A percentile compares a stretch with the other conserved stretches of the same genome.
Conservation (phyloP, 768 basidiomycete species). For the Leccinellum albellum region DNA sequence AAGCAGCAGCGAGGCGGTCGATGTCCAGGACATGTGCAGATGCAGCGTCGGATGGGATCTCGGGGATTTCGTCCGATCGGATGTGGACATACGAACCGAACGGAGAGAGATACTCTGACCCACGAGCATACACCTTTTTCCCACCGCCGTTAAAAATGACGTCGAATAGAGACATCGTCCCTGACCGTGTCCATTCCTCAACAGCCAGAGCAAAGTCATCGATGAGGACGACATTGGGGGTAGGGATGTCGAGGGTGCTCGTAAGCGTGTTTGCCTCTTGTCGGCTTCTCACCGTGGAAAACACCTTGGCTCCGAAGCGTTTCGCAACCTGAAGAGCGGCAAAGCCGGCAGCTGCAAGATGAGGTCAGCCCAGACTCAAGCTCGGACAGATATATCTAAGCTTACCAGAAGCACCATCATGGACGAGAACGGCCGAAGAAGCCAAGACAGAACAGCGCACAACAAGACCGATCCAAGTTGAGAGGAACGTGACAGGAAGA, state of each 20-base stretch:
- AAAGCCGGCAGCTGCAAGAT: slow-evolving; percentile 18
- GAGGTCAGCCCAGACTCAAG: background rate
- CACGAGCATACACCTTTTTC: slow-evolving; percentile 12
- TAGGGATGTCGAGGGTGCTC: slow-evolving; percentile 5
- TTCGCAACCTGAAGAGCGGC: slow-evolving; percentile 27
- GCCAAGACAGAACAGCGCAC: slow-evolving; percentile 15
- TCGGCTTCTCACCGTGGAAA: slow-evolving; percentile 19
- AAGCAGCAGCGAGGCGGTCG: slow-evolving; percentile 17
- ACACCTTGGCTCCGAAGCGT: slow-evolving; percentile 17
- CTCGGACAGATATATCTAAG: background rate
- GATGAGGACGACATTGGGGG: slow-evolving; percentile 9
- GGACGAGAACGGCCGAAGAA: slow-evolving; percentile 24
- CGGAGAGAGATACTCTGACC: slow-evolving; percentile 18
- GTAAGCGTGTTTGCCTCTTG: slow-evolving; percentile 17
- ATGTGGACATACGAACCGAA: slow-evolving; percentile 27
- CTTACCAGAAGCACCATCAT: slow-evolving; percentile 27
- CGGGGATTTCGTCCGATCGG: slow-evolving; percentile 12
- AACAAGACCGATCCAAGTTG: slow-evolving; percentile 28
- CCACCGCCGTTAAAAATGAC: slow-evolving; percentile 25
- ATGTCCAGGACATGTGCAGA: slow-evolving; percentile 21
- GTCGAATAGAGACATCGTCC: slow-evolving; percentile 16
- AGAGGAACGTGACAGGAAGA: slow-evolving; percentile 20
- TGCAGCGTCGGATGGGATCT: slow-evolving; percentile 18
- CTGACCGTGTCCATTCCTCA: slow-evolving; percentile 13
- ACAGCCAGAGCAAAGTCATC: slow-evolving; percentile 9